These are phyloP conservation scores for Teratosphaeria zuluensis DNA, from an alignment of 2,329 filamentous ascomycete species.

Conservation along the genomic window DNA sequence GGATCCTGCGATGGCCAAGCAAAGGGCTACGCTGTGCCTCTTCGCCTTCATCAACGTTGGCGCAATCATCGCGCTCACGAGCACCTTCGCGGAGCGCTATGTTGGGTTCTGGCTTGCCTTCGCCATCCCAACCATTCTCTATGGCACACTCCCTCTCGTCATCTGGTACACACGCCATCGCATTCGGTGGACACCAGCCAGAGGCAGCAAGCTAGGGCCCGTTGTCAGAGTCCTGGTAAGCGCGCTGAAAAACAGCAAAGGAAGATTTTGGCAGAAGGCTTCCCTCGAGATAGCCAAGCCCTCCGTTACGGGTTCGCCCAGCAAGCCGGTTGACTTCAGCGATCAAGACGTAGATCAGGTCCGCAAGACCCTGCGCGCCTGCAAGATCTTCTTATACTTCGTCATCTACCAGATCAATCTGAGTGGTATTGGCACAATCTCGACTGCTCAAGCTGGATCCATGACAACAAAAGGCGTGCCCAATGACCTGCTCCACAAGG, in stretches of 20 bases:
- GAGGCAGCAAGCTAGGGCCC: slow-evolving; percentile 13
- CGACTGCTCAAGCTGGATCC: slow-evolving; percentile 12
- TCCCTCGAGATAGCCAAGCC: slow-evolving; percentile 18
- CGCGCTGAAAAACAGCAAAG: slow-evolving; percentile 15
- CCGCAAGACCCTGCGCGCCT: slow-evolving; percentile 54
- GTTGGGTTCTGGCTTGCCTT: slow-evolving; percentile 57
- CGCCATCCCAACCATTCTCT: slow-evolving; percentile 51
- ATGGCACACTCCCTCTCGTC: slow-evolving; percentile 36
- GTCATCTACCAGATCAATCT: slow-evolving; percentile 19
- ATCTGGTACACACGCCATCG: slow-evolving; percentile 16
- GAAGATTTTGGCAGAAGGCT: slow-evolving; percentile 12
- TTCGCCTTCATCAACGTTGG: slow-evolving; percentile 67
- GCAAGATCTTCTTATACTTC: slow-evolving; percentile 52
- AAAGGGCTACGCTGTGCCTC: slow-evolving; percentile 49
- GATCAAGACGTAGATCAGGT: slow-evolving; percentile 63
- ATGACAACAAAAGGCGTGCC: slow-evolving; percentile 28
- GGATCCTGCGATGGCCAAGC: slow-evolving; percentile 36
- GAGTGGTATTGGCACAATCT: slow-evolving; percentile 20
- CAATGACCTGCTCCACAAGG: slow-evolving; percentile 37
- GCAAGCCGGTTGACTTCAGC: slow-evolving; percentile 42
- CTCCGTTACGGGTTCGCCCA: slow-evolving; percentile 7
- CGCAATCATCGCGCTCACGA: slow-evolving; percentile 56
- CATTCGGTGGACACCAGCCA: slow-evolving; percentile 14
- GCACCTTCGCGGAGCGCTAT: slow-evolving; percentile 55
- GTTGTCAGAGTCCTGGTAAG: slow-evolving; percentile 11